Evolutionary conservation across 768 basidiomycete genomes (phyloP).

Genomic region (Tephrocybe sp.): DNA sequence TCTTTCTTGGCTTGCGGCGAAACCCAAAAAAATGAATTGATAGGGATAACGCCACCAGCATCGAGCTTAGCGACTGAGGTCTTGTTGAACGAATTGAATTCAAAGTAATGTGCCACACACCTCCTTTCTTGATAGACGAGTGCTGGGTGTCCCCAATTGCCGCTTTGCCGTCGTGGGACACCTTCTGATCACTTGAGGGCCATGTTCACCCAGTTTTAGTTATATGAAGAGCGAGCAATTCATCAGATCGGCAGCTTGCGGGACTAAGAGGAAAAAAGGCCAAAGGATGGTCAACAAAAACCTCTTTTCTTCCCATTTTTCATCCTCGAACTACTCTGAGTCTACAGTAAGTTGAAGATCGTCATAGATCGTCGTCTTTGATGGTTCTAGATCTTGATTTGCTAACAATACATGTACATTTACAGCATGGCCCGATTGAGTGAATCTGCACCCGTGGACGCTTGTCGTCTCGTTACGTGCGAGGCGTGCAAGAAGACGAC

Average conservation of each 20-base stretch:
- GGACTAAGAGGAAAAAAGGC: background rate
- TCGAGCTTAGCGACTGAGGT: too few species aligned
- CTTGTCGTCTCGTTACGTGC: constrained; percentile 59
- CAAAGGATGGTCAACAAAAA: background rate
- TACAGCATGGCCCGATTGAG: constrained; percentile 7
- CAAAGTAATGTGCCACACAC: too few species aligned
- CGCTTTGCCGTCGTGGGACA: too few species aligned
- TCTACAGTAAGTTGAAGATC: background rate
- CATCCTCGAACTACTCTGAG: background rate
- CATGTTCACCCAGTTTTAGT: background rate
- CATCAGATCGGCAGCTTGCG: background rate
- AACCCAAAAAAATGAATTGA: too few species aligned
- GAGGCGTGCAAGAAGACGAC: constrained; percentile 63
- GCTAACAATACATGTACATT: constrained; percentile 1
- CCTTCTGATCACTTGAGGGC: too few species aligned
- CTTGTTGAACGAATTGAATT: too few species aligned
- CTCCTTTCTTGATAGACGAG: too few species aligned
- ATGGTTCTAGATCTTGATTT: background rate
- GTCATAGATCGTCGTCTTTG: background rate
- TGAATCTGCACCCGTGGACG: constrained; percentile 38
- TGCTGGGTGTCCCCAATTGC: too few species aligned
- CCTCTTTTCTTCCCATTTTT: background rate
- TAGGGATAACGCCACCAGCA: too few species aligned
- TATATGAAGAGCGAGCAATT: background rate
- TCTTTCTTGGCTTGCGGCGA: too few species aligned